A percentile compares a stretch with the other conserved stretches of the same genome.
Conservation (phyloP, 2,329 filamentous ascomycete genomes). For the Xylariaceae sp. region DNA sequence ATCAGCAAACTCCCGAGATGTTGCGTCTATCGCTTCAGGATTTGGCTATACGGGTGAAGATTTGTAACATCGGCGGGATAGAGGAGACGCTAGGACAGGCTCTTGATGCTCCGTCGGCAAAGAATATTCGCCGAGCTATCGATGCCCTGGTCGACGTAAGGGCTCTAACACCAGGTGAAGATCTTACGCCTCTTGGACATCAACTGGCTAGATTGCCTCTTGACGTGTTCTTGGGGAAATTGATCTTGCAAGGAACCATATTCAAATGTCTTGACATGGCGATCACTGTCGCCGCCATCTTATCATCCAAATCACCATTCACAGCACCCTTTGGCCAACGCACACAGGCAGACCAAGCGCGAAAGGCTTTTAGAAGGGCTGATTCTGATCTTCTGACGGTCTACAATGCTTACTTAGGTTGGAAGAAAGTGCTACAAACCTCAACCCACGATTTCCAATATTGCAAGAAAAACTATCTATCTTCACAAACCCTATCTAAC, state of each 20-base stretch:
- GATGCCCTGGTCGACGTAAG: conserved; percentile 92
- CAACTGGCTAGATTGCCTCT: conserved; percentile 86
- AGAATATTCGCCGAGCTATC: conserved; percentile 89
- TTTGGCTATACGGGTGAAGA: conserved; percentile 92
- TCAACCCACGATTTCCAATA: conserved; percentile 78
- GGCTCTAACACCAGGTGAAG: conserved; percentile 75
- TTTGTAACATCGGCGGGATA: conserved; percentile 91
- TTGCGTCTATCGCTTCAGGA: conserved; percentile 91
- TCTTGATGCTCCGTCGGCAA: conserved; percentile 82
- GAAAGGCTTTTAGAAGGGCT: conserved; percentile 73
- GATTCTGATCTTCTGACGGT: conserved; percentile 90
- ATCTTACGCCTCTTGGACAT: conserved; percentile 78
- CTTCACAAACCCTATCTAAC: conserved; percentile 79
- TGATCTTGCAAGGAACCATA: conserved; percentile 79
- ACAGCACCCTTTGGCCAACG: conserved; percentile 80
- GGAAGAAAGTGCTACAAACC: conserved; percentile 77
- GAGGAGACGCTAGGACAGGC: conserved; percentile 85
- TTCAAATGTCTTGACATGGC: conserved; percentile 91
- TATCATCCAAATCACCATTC: conserved; percentile 94
- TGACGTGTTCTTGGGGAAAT: conserved; percentile 91
- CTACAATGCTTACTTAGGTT: conserved; percentile 88
- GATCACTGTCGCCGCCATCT: conserved; percentile 84
- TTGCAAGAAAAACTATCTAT: conserved; percentile 92
- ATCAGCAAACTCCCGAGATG: conserved; percentile 96
- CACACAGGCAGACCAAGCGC: conserved; percentile 74